Evolutionary conservation across 73 alveolate genomes (phyloP), one percentile per base, ranked within the genome.

Genomic region (Symbiodinium pilosum): DNA sequence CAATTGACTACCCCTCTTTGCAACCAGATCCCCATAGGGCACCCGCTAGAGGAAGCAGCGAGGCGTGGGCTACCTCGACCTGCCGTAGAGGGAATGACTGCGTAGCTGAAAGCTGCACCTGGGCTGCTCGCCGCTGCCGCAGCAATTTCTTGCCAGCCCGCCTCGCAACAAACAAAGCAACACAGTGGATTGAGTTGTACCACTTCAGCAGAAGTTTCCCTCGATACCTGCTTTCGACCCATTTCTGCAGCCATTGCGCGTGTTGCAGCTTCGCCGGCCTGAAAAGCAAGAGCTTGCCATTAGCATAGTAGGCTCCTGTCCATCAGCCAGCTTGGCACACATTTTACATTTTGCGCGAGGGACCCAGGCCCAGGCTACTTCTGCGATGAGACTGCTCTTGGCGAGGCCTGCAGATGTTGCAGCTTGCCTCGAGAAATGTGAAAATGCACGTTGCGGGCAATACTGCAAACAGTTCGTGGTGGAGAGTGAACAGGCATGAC

Each of bases 91-190:
- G 32, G 81, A 64, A 38, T n/a, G n/a, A 30, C 71, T 8, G 73
- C 20, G 73, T 6, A 38, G 81, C 73, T 24, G 34, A 64, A 28
- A 0, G 81, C 81, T 28, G 41, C 16, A 24, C 4, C 81, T 86
- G 34, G 28, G 93, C 20, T n/a, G 21, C 83, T 20, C 36, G 71
- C 94, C 21, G 68, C 86, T 36, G 86, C 69, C 18, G 43, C 44
- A 21, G 95, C 95, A 30, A 89, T 84, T 26, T 89, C 95, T 24
- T 89, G 95, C 95, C 95, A 89, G 26, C 95, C 95, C 0, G 86
- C 95, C 95, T 89, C 73, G 44, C 39, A 0, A 28, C 9, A 38
- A 34, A 64, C 32, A 64, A 18, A 28, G 12, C 81, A 64, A 64
- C 59, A n/a, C n/a, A n/a, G n/a, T n/a, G n/a, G n/a, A n/a, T n/a